Evolutionary conservation across 2,329 filamentous ascomycete genomes (phyloP), one percentile per base, ranked within the genome.

Genomic region (Mollisiaceae sp.): DNA sequence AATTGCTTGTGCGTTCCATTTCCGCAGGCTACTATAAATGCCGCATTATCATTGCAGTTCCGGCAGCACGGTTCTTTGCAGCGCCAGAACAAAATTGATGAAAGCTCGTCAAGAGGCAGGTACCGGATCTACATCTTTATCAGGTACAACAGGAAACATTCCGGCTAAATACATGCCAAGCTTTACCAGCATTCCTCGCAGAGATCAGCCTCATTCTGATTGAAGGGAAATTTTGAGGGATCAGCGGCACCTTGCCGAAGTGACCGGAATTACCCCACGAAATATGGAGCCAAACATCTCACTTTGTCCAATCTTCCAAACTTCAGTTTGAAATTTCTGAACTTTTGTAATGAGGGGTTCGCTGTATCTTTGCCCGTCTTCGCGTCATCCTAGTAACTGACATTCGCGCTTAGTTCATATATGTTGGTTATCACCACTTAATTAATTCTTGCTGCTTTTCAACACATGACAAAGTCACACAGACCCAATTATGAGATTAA

Each of bases 131-230:
- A 47, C 43, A 22, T 20, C 43, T 20, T 20, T 47, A 2, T 54
- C 50, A 54, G 50, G 50, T 18, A 54, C 50, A 35, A 4, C 20
- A 24, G 22, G 50, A 35, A 35, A 54, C 5, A 54, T 27, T 52
- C 22, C 50, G 50, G 50, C 50, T 54, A 54, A 54, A 54, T 54
- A 15, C 11, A 18, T 54, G 50, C 50, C 50, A 54, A 54, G 50
- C 50, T 50, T 50, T 50, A 11, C 50, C 22, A 54, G 32, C 50
- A 12, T 54, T 35, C 22, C 4, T 32, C 27, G 22, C 11, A 12
- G 50, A 54, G 50, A 54, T 54, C 50, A 54, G 50, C 50, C 50
- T 32, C 24, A 35, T 54, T 35, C 24, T 35, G 50, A 54, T 35
- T 54, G 50, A 54, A 14, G 50, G 50, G 50, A 54, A 54, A 54